Base-by-base conservation (phyloP, 306 rosid genomes). In the Elaeagnus macrophylla region DNA sequence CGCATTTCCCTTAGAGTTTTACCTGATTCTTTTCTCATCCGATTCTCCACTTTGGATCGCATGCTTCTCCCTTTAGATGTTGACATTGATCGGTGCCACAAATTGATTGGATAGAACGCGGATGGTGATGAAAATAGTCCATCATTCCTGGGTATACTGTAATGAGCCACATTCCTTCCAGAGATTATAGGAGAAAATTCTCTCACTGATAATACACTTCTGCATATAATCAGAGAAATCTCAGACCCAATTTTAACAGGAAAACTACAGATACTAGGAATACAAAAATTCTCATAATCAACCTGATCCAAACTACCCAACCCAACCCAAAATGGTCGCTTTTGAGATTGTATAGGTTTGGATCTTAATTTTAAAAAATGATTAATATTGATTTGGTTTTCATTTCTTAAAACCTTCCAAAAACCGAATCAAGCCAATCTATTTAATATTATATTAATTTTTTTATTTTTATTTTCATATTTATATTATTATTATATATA, bases 1-100 rank as follows among this genome's bases (percentile, higher is more conserved):
- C 94, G 85, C 32, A 82, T 73, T 79, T 86, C 99, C 71, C 95
- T 82, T 13, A 82, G 60, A 38, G 99, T 91, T 72, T 80, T 91
- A 46, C 99, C 99, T 1, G 96, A 76, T 64, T 91, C 97, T 69
- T 80, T 91, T 70, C 80, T 79, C 95, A 91, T 82, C 66, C 99
- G 72, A 61, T 69, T 84, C 65, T 81, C 99, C 52, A 91, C 99
- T 75, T 82, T 87, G 80, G 96, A 86, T 54, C 99, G 79, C 89
- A 87, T 91, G 65, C 93, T 87, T 62, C 87, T 79, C 61, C 96
- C 94, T 65, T 60, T 90, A 1, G 86, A 71, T 9, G 86, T 91
- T 7, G 96, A 91, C 96, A 91, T 82, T 39, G 76, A 63, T 39
- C 95, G 88, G 5, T 55, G 64, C 59, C 72, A 67, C 57, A 66